phyloP scores from a whole-genome alignment of 2,329 filamentous ascomycete species.

The Tolypocladium sp. region DNA sequence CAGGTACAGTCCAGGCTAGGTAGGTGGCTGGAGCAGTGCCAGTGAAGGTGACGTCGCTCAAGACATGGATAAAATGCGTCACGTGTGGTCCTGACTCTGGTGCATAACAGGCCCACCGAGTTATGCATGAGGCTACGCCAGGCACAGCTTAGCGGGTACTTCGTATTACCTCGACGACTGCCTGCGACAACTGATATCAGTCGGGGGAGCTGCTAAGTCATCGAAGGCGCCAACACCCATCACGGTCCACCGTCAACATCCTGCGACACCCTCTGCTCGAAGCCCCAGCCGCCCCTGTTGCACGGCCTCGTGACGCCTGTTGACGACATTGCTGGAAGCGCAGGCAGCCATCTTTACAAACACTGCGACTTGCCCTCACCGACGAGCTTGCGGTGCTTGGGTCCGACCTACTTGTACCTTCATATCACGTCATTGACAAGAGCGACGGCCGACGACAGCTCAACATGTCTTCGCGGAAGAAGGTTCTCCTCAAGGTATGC shows the following conservation, averaged over 20 bases:
- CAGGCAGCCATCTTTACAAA: not conserved
- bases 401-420: not conserved
- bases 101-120: not conserved
- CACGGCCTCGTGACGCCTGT: not conserved
- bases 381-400: not conserved
- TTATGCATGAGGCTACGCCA: not conserved
- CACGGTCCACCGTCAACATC: not conserved
- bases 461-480: constrained; percentile 74
- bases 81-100: constrained; percentile 2
- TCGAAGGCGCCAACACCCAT: not conserved
- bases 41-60: not conserved
- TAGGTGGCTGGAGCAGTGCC: not conserved
- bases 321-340: not conserved
- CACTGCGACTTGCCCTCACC: not conserved
- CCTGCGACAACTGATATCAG: not conserved
- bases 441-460: constrained; percentile 10
- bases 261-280: not conserved
- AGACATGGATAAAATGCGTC: not conserved
- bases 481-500: constrained; percentile 78
- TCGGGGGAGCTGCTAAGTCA: not conserved
- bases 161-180: not conserved
- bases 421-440: constrained; percentile 3
- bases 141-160: not conserved
- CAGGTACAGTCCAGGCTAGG: not conserved
- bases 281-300: not conserved